Conservation (phyloP, 371 early-diverging fungal genomes). For the Syncephalastrum racemosum region DNA sequence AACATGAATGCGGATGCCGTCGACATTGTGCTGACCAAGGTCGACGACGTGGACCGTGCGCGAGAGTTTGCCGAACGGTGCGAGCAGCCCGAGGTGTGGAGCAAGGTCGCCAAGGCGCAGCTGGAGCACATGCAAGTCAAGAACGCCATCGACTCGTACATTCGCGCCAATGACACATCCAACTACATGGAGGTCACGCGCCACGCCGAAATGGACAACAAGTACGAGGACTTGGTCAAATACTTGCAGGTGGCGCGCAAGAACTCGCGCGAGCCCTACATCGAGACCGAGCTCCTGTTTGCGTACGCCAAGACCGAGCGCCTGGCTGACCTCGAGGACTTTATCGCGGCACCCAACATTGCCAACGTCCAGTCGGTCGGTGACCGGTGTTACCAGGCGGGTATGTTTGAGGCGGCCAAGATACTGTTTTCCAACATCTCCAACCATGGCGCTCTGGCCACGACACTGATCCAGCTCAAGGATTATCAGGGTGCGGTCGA, state of each 20-base stretch:
- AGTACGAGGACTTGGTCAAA: constrained; percentile 90
- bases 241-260: constrained; percentile 93
- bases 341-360: constrained; percentile 88
- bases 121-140: constrained; percentile 84
- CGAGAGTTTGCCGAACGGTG: constrained; percentile 92
- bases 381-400: constrained; percentile 92
- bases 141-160: constrained; percentile 96
- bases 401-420: constrained; percentile 94
- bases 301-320: constrained; percentile 94
- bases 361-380: constrained; percentile 91
- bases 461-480: constrained; percentile 91
- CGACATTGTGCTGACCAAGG: constrained; percentile 87
- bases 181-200: constrained; percentile 91
- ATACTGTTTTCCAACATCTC: constrained; percentile 90
- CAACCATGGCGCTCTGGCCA: constrained; percentile 94
- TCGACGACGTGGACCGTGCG: constrained; percentile 92
- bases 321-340: constrained; percentile 89
- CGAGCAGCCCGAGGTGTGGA: constrained; percentile 92
- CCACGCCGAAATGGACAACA: constrained; percentile 75
- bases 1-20: constrained; percentile 88
- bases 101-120: constrained; percentile 92
- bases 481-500: constrained; percentile 97
- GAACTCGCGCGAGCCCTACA: constrained; percentile 86
- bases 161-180: constrained; percentile 88
- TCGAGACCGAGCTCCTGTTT: constrained; percentile 93